Conservation (phyloP, 2,329 filamentous ascomycete species). For the Alternaria hordeiaustralica region DNA sequence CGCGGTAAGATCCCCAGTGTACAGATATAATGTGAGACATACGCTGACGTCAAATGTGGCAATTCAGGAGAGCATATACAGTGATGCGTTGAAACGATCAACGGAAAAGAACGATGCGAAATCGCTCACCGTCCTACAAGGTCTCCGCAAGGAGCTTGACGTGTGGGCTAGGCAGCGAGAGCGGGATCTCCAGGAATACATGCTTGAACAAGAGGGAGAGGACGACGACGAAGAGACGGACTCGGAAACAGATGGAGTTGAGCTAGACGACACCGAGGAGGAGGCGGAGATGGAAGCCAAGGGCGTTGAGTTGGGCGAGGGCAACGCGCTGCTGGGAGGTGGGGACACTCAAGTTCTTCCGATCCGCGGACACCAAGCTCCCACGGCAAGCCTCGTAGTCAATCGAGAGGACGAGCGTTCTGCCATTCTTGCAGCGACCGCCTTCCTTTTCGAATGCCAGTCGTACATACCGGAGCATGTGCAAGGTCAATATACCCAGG, state of each 20-base stretch:
- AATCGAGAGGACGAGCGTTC: not conserved
- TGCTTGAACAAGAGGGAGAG: not conserved
- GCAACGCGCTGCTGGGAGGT: not conserved
- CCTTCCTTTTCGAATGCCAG: not conserved
- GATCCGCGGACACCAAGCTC: not conserved
- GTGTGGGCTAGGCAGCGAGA: not conserved
- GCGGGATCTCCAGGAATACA: not conserved
- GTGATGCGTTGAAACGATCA: accelerated
- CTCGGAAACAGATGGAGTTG: not conserved
- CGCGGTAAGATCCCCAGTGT: not conserved
- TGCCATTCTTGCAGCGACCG: not conserved
- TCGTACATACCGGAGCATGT: not conserved
- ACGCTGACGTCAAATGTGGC: not conserved
- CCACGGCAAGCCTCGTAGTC: not conserved
- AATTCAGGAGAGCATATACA: accelerated
- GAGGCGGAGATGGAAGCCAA: not conserved
- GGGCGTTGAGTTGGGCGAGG: not conserved
- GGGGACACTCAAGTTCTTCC: not conserved
- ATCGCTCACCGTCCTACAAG: not conserved
- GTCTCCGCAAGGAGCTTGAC: not conserved
- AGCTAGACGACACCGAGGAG: not conserved
- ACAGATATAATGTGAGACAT: not conserved
- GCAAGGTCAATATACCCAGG: not conserved
- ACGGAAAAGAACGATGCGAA: not conserved
- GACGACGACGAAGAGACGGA: not conserved